phyloP scores from a whole-genome alignment of 2,329 filamentous ascomycete genomes.

The Xylariaceae sp. region DNA sequence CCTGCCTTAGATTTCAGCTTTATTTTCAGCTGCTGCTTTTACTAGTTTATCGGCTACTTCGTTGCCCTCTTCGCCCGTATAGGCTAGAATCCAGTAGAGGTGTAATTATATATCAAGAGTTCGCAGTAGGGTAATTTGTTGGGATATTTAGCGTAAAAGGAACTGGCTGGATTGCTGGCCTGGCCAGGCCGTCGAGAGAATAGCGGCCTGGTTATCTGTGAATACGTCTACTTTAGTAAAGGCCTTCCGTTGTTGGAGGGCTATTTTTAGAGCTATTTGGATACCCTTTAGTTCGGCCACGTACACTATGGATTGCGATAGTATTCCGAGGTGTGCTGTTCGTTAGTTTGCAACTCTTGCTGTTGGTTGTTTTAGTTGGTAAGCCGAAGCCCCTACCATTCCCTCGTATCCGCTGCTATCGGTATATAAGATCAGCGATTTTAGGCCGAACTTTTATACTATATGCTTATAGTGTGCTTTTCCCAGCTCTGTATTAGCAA shows the following conservation, averaged over 20 bases:
- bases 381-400: too few species aligned
- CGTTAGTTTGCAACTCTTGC: not conserved
- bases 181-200: not conserved
- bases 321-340: not conserved
- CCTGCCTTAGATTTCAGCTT: not conserved
- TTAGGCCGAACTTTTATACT: too few species aligned
- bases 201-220: not conserved
- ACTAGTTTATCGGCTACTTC: not conserved
- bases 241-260: not conserved
- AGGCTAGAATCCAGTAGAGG: not conserved
- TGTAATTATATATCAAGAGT: not conserved
- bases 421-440: too few species aligned
- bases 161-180: not conserved
- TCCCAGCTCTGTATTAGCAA: too few species aligned
- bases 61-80: not conserved
- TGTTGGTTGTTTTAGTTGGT: not conserved
- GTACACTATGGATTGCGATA: not conserved
- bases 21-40: not conserved
- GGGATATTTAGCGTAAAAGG: not conserved
- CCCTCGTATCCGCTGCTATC: too few species aligned
- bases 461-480: too few species aligned
- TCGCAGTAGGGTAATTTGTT: not conserved
- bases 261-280: not conserved
- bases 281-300: not conserved
- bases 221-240: not conserved